A percentile compares a stretch with the other conserved stretches of the same genome.
Conservation (phyloP, 495 filamentous ascomycete genomes). For the Tuber indicum region DNA sequence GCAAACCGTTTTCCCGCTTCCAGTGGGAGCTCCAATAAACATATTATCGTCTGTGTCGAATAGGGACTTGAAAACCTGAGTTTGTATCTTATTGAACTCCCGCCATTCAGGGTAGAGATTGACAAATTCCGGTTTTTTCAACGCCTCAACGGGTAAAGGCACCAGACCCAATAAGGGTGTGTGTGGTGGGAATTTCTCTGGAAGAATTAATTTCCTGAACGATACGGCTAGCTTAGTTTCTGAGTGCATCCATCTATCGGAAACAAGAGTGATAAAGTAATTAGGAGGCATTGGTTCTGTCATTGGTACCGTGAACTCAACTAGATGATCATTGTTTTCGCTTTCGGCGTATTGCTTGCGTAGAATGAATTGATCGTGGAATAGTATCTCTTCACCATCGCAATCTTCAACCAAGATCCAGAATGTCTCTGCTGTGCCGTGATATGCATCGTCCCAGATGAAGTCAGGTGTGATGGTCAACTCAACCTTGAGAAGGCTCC, state of each 20-base stretch:
- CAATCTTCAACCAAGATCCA: constrained; percentile 98
- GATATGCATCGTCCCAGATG: constrained; percentile 85
- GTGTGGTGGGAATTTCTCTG: constrained; percentile 91
- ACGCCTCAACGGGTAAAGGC: constrained; percentile 73
- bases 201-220: constrained; percentile 88
- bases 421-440: constrained; percentile 82
- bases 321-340: constrained; percentile 85
- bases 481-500: constrained; percentile 92
- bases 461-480: constrained; percentile 92
- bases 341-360: constrained; percentile 75
- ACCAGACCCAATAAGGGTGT: constrained; percentile 87
- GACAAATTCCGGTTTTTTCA: constrained; percentile 79
- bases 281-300: constrained; percentile 97
- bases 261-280: constrained; percentile 91
- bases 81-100: constrained; percentile 95
- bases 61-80: constrained; percentile 89
- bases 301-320: constrained; percentile 95
- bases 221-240: constrained; percentile 89
- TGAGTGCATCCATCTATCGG: constrained; percentile 96
- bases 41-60: constrained; percentile 88
- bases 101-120: constrained; percentile 77
- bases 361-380: constrained; percentile 90
- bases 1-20: constrained; percentile 93
- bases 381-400: constrained; percentile 92
- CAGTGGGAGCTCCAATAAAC: constrained; percentile 80